Conservation (phyloP, 169 alveolate species). For the Babesia ovis region DNA sequence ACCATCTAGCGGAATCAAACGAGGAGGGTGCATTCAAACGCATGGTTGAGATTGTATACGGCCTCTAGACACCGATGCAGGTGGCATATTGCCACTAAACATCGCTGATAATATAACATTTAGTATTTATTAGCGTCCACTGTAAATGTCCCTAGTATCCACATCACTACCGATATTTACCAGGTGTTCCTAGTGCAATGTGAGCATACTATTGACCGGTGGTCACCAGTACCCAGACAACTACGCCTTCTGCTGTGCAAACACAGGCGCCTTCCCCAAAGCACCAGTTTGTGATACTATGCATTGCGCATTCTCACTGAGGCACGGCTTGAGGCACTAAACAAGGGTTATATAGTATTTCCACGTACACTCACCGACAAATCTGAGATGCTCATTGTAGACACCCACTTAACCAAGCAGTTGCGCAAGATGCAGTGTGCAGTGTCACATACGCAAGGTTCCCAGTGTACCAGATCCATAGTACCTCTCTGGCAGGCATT, state of each 20-base stretch:
- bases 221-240: too few species aligned
- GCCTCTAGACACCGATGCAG: background rate
- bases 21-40: conserved; percentile 42
- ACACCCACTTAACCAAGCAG: conserved; percentile 50
- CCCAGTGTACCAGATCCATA: conserved; percentile 45
- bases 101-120: too few species aligned
- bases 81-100: too few species aligned
- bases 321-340: conserved; percentile 55
- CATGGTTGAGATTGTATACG: conserved; percentile 48
- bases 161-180: too few species aligned
- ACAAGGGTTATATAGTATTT: background rate
- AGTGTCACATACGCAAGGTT: conserved; percentile 59
- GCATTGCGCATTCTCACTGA: conserved; percentile 11
- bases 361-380: conserved; percentile 18
- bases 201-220: too few species aligned
- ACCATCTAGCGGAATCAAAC: conserved; percentile 29
- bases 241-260: background rate
- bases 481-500: conserved; percentile 39
- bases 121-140: too few species aligned
- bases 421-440: conserved; percentile 25
- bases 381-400: conserved; percentile 10
- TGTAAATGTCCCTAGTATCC: too few species aligned
- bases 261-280: conserved; percentile 3
- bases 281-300: conserved; percentile 43
- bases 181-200: too few species aligned